These are phyloP conservation scores for Zymoseptoria tritici DNA, from an alignment of 2,329 filamentous ascomycete species.

Conservation along the genomic window DNA sequence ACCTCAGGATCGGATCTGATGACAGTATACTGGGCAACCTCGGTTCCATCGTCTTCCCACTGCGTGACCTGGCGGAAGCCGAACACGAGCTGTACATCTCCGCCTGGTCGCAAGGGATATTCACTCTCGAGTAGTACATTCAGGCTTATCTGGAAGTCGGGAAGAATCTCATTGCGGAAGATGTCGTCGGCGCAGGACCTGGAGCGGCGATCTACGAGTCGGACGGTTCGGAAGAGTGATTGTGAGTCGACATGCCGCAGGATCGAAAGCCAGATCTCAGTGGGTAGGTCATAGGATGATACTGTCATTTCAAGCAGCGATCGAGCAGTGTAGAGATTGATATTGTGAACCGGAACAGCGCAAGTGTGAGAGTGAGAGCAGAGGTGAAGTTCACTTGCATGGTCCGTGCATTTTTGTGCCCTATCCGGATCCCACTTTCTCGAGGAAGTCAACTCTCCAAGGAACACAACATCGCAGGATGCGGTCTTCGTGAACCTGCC, in stretches of 20 bases:
- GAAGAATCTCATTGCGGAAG: conserved; percentile 1
- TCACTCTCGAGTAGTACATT: background rate
- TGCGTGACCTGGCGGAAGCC: background rate
- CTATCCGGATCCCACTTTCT: too few species aligned
- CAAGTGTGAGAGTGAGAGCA: background rate
- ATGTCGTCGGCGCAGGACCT: conserved; percentile 1
- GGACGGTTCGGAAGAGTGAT: background rate
- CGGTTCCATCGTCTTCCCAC: background rate
- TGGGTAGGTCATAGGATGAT: conserved; percentile 2
- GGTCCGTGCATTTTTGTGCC: background rate
- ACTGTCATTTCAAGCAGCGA: background rate
- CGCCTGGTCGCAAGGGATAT: background rate
- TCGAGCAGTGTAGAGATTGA: background rate
- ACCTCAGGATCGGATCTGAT: background rate
- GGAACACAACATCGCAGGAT: too few species aligned
- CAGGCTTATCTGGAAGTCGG: background rate
- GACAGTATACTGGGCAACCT: background rate
- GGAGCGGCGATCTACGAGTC: background rate
- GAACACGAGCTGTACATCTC: background rate
- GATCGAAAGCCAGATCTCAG: conserved; percentile 3
- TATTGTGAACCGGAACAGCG: background rate
- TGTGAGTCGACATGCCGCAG: background rate
- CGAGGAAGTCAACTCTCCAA: too few species aligned
- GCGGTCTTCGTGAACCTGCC: too few species aligned
- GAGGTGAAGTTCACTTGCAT: background rate